phyloP scores from a whole-genome alignment of 2,329 filamentous ascomycete species.

The Aspergillus viridinutans region DNA sequence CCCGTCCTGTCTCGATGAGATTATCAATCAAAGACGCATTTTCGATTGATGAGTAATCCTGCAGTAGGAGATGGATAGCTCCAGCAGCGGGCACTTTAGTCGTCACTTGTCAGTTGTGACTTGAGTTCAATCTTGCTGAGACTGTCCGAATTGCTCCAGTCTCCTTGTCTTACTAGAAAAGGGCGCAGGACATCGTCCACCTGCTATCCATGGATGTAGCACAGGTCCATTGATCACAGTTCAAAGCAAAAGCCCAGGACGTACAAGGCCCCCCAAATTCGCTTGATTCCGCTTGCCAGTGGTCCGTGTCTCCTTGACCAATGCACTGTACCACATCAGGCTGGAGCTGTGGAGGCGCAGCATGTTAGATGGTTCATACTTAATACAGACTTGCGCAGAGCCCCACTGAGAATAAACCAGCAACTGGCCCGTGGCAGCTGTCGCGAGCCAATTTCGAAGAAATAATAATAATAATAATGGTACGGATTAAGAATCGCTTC shows the following conservation, averaged over 20 bases:
- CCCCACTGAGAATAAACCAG: conserved; percentile 3
- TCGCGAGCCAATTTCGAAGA: not conserved
- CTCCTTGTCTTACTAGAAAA: not conserved
- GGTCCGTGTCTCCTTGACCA: not conserved
- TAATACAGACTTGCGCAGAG: conserved; percentile 4
- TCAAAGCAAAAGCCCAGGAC: not conserved
- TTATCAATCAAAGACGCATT: too few relatives aligned
- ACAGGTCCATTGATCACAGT: conserved; percentile 8
- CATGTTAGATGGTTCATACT: conserved; percentile 2
- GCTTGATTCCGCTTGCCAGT: not conserved
- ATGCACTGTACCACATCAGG: conserved; percentile 12
- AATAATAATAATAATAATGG: not conserved
- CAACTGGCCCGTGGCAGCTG: not conserved
- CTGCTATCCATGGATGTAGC: not conserved
- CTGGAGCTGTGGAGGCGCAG: conserved; percentile 13
- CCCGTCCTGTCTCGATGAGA: too few relatives aligned
- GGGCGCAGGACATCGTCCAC: not conserved
- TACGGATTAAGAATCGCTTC: not conserved
- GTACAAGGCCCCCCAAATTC: not conserved
- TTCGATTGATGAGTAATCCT: not conserved
- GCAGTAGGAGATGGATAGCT: not conserved
- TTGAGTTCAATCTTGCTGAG: not conserved
- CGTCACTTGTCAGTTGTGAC: not conserved
- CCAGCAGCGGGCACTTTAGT: not conserved
- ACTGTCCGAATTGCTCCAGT: not conserved